A percentile compares a stretch with the other conserved stretches of the same genome.
Conservation (phyloP, 2,329 filamentous ascomycete species). For the Botrytis cinerea region DNA sequence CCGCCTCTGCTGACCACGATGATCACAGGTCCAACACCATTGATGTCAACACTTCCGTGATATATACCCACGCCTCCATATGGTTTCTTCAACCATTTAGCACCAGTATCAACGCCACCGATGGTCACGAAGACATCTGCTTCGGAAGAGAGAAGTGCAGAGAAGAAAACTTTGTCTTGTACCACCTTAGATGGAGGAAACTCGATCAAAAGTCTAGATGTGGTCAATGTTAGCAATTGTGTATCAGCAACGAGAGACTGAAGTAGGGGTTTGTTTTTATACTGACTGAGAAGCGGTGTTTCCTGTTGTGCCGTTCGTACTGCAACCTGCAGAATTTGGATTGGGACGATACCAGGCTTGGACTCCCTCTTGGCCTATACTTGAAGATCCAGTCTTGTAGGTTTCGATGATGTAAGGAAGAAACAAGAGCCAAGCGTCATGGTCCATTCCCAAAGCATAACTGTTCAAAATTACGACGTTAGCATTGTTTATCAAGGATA, state of each 20-base stretch:
- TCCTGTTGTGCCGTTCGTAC: background rate
- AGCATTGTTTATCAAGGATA: background rate
- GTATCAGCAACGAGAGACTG: background rate
- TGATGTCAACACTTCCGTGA: slow-evolving; percentile 8
- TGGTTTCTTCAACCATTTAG: slow-evolving; percentile 3
- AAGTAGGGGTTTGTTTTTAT: background rate
- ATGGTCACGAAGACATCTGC: slow-evolving; percentile 10
- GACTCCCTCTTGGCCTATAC: background rate
- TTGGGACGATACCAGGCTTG: slow-evolving; percentile 16
- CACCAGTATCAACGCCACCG: background rate
- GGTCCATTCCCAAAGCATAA: slow-evolving; percentile 40
- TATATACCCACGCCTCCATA: slow-evolving; percentile 4
- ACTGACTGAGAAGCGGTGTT: slow-evolving; percentile 15
- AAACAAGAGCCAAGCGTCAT: slow-evolving; percentile 49
- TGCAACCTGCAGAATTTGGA: slow-evolving; percentile 3
- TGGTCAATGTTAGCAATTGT: background rate
- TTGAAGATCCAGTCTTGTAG: slow-evolving; percentile 4
- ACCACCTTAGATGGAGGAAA: background rate
- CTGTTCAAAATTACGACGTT: background rate
- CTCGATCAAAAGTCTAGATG: background rate
- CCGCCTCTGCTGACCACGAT: background rate
- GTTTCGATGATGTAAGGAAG: slow-evolving; percentile 8
- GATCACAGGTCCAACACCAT: background rate
- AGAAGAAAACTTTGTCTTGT: slow-evolving; percentile 17
- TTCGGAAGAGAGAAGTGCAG: background rate